Conservation (phyloP, 345 rosid genomes). For the Eucalyptus marginata region DNA sequence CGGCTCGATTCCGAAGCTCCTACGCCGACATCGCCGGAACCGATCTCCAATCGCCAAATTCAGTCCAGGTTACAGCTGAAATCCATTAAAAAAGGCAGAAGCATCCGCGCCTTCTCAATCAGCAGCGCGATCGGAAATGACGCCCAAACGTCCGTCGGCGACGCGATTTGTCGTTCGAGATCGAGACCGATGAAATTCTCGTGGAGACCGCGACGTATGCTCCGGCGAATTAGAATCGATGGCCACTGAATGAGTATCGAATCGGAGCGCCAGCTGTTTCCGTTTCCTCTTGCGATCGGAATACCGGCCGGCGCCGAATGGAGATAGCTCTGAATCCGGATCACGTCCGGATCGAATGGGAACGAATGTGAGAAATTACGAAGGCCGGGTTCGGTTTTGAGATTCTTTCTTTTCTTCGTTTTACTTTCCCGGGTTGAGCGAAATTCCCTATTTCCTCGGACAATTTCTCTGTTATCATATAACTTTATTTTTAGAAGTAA, state of each 20-base stretch:
- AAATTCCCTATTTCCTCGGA: neutral
- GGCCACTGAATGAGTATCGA: neutral
- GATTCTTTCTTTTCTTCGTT: neutral
- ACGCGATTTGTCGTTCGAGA: neutral
- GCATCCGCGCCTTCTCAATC: neutral
- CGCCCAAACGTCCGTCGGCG: neutral
- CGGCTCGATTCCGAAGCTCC: neutral
- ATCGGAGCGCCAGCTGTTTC: neutral
- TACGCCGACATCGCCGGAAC: neutral
- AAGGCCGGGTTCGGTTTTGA: neutral
- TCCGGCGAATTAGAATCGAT: neutral
- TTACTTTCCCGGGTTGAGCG: neutral
- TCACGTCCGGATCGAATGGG: neutral
- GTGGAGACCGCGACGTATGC: neutral
- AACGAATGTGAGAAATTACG: neutral
- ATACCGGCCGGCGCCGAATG: neutral
- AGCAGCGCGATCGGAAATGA: neutral
- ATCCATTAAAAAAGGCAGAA: neutral
- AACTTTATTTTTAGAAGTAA: neutral
- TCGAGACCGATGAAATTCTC: neutral
- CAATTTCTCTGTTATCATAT: neutral
- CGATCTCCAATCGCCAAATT: neutral
- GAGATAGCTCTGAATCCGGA: neutral
- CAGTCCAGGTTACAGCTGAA: neutral
- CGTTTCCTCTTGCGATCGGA: neutral